Conservation (phyloP, 129 eudicot species). For the Ambrosia artemisiifolia region DNA sequence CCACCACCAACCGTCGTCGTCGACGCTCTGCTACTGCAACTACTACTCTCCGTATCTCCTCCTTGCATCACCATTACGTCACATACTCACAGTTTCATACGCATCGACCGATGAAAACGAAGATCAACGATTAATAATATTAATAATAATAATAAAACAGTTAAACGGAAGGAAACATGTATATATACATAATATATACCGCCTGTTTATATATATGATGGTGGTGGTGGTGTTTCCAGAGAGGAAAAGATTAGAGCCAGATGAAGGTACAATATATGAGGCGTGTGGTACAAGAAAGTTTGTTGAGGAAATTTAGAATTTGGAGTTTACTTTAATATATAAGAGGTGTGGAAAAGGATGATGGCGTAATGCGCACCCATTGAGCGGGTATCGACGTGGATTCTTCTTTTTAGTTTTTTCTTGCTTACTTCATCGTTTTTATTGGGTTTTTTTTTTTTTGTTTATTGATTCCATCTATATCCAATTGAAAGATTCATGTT, state of each 20-base stretch:
- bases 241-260: not conserved
- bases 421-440: slow-evolving; percentile 67
- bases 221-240: not conserved
- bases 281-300: too few relatives aligned
- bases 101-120: too few relatives aligned
- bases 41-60: slow-evolving; percentile 63
- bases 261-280: not conserved
- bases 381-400: slow-evolving; percentile 70
- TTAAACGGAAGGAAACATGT: slow-evolving; percentile 26
- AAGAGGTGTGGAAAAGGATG: slow-evolving; percentile 17
- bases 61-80: slow-evolving; percentile 28
- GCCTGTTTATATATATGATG: not conserved
- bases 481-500: slow-evolving; percentile 34
- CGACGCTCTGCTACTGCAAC: slow-evolving; percentile 68
- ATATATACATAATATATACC: too few relatives aligned
- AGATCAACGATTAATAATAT: slow-evolving; percentile 20
- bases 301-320: too few relatives aligned
- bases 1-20: slow-evolving; percentile 36
- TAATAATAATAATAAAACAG: slow-evolving; percentile 29
- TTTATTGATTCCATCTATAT: slow-evolving; percentile 18
- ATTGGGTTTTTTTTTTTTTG: slow-evolving; percentile 16
- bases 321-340: not conserved
- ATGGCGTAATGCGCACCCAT: slow-evolving; percentile 61
- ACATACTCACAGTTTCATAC: not conserved
- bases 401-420: slow-evolving; percentile 48